Percentiles rank a stretch among this genome's conserved stretches.
phyloP scores from a whole-genome alignment of 1,284 basidiomycete genomes.

The Neolentinus lepideus region DNA sequence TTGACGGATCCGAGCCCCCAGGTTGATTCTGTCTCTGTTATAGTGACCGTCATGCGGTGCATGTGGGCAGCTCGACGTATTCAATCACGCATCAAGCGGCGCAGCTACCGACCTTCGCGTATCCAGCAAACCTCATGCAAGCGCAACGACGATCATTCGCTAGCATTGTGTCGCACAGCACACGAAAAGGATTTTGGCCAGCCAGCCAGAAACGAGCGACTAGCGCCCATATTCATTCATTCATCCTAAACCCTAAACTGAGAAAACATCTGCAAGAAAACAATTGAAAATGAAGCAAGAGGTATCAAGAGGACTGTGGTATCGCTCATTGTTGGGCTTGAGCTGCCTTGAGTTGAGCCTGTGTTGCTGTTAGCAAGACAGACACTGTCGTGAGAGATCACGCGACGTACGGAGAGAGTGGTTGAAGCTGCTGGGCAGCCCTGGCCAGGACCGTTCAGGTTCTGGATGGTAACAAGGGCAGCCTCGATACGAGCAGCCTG shows the following conservation, averaged over 20 bases:
- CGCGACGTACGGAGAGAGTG: constrained; percentile 6
- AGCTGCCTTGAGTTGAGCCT: constrained; percentile 3
- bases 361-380: neutral
- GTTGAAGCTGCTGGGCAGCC: constrained; percentile 25
- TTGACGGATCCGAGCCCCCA: too few species aligned
- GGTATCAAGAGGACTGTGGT: neutral
- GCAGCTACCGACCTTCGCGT: too few species aligned
- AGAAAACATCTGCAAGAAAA: neutral
- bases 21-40: too few species aligned
- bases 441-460: constrained; percentile 22
- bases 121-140: too few species aligned
- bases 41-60: too few species aligned
- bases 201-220: neutral
- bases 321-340: constrained; percentile 1
- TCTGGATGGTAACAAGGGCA: constrained; percentile 23
- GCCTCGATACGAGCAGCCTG: constrained; percentile 20
- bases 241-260: neutral
- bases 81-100: too few species aligned
- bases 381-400: neutral
- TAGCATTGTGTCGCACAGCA: too few species aligned
- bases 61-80: too few species aligned
- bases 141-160: too few species aligned
- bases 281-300: neutral
- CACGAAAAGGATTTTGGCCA: neutral
- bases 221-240: constrained; percentile 1